These are phyloP conservation scores for Scenedesmus sp. DNA, from an alignment of 163 green algal species.

Conservation along the genomic window DNA sequence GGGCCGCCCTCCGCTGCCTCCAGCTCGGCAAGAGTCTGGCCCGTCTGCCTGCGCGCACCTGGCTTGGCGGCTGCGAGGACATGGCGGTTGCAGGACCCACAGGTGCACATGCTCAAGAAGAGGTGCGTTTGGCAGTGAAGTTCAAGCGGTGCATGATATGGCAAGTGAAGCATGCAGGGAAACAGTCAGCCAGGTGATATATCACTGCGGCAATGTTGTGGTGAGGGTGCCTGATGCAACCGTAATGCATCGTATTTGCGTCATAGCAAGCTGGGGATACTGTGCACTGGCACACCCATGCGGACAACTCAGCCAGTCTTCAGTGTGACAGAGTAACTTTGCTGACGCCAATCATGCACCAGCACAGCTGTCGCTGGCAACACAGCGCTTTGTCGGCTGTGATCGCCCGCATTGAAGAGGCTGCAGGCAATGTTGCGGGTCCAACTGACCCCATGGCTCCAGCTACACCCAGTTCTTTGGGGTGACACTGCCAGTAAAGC, in stretches of 20 bases:
- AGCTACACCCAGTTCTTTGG: too few species aligned
- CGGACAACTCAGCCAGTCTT: too few species aligned
- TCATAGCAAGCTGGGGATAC: too few species aligned
- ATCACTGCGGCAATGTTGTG: too few species aligned
- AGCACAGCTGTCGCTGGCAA: background rate
- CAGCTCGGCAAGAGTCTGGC: slow-evolving; percentile 77
- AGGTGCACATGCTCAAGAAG: background rate
- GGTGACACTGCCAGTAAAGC: background rate
- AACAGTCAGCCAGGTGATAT: too few species aligned
- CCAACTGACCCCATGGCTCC: too few species aligned
- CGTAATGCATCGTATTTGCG: too few species aligned
- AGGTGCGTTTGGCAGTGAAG: background rate
- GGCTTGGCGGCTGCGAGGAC: background rate
- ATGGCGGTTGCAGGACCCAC: background rate
- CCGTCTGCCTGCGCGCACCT: slow-evolving; percentile 48
- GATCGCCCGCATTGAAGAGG: too few species aligned
- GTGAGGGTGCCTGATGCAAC: too few species aligned
- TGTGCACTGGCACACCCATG: background rate
- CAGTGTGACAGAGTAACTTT: background rate
- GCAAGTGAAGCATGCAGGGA: background rate
- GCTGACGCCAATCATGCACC: background rate
- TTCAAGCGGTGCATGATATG: background rate
- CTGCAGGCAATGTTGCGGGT: too few species aligned
- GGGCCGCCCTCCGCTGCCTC: slow-evolving; percentile 78
- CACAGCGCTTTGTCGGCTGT: background rate